Conservation (phyloP, 2,329 filamentous ascomycete genomes). For the Pseudogymnoascus sp. region DNA sequence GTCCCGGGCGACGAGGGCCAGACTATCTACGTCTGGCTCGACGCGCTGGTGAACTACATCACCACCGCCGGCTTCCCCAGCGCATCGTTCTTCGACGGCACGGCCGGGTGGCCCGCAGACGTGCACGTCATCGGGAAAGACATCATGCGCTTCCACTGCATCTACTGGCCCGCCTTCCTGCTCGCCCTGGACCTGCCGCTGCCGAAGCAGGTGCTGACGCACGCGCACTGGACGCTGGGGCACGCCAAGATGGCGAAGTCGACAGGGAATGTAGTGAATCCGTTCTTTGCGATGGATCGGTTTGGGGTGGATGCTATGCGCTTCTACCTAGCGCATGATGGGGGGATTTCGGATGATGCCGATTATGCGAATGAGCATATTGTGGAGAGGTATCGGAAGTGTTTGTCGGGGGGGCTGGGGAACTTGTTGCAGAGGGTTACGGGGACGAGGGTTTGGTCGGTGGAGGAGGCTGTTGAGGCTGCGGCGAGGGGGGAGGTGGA, state of each 20-base stretch:
- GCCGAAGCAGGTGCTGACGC: conserved; percentile 73
- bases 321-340: conserved; percentile 78
- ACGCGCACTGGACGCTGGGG: conserved; percentile 93
- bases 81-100: conserved; percentile 53
- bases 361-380: conserved; percentile 78
- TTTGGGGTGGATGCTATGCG: conserved; percentile 84
- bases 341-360: conserved; percentile 67
- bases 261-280: conserved; percentile 88
- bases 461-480: conserved; percentile 38
- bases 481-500: conserved; percentile 18
- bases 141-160: conserved; percentile 89
- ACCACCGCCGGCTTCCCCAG: conserved; percentile 83
- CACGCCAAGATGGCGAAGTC: conserved; percentile 95
- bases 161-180: conserved; percentile 96
- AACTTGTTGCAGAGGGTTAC: conserved; percentile 70
- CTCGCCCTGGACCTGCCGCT: conserved; percentile 76
- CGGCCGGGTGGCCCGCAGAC: conserved; percentile 78
- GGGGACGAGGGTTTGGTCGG: conserved; percentile 59
- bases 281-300: conserved; percentile 80
- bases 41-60: conserved; percentile 89
- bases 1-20: conserved; percentile 79
- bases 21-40: conserved; percentile 97
- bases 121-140: conserved; percentile 94
- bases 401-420: conserved; percentile 67
- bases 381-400: conserved; percentile 68